Conservation (phyloP, 441 rosid species). For the Pelargonium citronellum region DNA sequence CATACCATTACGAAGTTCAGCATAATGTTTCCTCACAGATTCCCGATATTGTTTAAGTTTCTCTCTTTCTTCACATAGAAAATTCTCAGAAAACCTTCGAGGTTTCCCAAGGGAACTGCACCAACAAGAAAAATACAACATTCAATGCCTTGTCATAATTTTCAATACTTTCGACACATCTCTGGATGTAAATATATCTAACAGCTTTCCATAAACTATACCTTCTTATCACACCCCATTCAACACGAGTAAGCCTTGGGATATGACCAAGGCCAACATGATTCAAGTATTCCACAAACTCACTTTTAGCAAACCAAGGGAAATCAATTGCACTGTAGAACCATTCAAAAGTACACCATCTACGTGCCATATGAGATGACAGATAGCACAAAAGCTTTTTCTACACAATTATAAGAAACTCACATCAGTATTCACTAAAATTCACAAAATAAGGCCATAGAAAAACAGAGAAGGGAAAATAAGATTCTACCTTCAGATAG, state of each 20-base stretch:
- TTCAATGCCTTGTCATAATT: slow-evolving; percentile 12
- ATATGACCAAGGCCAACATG: slow-evolving; percentile 92
- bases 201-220: slow-evolving; percentile 19
- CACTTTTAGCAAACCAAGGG: slow-evolving; percentile 96
- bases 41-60: slow-evolving; percentile 84
- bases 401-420: slow-evolving; percentile 33
- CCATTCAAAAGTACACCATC: slow-evolving; percentile 97
- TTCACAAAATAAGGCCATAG: neutral
- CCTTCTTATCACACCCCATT: slow-evolving; percentile 99
- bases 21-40: slow-evolving; percentile 81
- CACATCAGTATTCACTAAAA: neutral
- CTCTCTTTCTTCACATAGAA: slow-evolving; percentile 69
- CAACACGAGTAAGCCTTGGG: slow-evolving; percentile 87
- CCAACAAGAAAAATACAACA: slow-evolving; percentile 18
- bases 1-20: slow-evolving; percentile 63
- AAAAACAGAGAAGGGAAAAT: slow-evolving; percentile 16
- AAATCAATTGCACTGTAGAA: slow-evolving; percentile 94
- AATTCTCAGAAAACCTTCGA: slow-evolving; percentile 85
- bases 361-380: slow-evolving; percentile 55
- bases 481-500: slow-evolving; percentile 41
- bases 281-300: slow-evolving; percentile 82
- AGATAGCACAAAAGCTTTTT: slow-evolving; percentile 59
- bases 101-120: slow-evolving; percentile 98
- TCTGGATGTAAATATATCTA: neutral
- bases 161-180: slow-evolving; percentile 10